A percentile compares a stretch with the other conserved stretches of the same genome.
Evolutionary conservation across 2,329 filamentous ascomycete species (phyloP).

Genomic region (Fusarium xyrophilum): DNA sequence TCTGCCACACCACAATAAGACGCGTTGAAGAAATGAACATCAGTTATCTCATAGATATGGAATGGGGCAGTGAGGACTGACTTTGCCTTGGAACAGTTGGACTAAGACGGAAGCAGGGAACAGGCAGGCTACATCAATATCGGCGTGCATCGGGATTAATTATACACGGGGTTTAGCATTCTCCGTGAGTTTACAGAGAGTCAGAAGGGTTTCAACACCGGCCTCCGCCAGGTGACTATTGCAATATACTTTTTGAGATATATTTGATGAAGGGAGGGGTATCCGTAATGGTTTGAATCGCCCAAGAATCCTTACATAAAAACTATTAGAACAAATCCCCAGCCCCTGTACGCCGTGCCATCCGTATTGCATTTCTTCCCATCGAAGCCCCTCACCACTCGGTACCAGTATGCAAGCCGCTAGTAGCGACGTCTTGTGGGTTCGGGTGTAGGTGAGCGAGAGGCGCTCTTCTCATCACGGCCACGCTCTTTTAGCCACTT

Average conservation of each 20-base stretch:
- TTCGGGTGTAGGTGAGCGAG: constrained; percentile 85
- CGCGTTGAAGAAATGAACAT: constrained; percentile 30
- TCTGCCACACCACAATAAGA: constrained; percentile 37
- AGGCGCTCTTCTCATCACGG: constrained; percentile 81
- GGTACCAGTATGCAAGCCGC: constrained; percentile 14
- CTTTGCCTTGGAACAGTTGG: constrained; percentile 32
- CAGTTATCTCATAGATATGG: constrained; percentile 23
- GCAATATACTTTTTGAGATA: constrained; percentile 17
- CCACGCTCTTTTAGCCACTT: constrained; percentile 93
- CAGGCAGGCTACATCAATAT: constrained; percentile 37
- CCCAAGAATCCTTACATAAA: constrained; percentile 32
- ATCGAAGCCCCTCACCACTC: constrained; percentile 1
- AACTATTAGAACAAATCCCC: constrained; percentile 27
- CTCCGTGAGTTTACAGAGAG: constrained; percentile 38
- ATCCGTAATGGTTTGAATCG: constrained; percentile 28
- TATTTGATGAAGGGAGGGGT: constrained; percentile 29
- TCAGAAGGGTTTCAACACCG: constrained; percentile 41
- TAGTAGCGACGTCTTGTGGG: constrained; percentile 76
- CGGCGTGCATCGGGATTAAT: constrained; percentile 38
- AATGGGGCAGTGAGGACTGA: constrained; percentile 18
- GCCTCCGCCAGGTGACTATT: constrained; percentile 25
- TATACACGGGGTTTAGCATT: constrained; percentile 39
- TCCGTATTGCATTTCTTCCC: constrained; percentile 22
- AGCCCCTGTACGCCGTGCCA: constrained; percentile 39
- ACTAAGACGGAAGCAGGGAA: constrained; percentile 25